Base-by-base conservation (phyloP, 305 asterid genomes). In the Fraxinus latifolia region DNA sequence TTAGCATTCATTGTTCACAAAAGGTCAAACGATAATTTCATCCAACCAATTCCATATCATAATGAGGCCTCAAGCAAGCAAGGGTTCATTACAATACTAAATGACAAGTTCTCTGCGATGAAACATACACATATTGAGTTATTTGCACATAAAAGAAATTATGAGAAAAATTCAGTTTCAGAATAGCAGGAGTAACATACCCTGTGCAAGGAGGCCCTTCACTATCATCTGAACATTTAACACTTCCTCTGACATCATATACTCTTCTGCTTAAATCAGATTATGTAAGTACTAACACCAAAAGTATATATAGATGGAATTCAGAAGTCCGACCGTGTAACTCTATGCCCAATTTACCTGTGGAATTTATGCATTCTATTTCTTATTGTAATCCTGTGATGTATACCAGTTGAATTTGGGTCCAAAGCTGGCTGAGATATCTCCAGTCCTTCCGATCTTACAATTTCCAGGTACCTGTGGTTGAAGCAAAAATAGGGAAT, bases 371-470 rank as follows among this genome's bases (percentile, higher is more conserved):
- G 90, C 80, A 85, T 88, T 89, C 96, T 91, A 32, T 88, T 94
- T 81, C 99, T 87, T 74, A 96, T 73, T 32, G 99, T 96, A 86
- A 96, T 96, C 86, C 97, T 90, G 87, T 93, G 99, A 84, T 96
- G 99, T 88, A 96, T 96, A 71, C 97, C 99, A 32, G 98, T 92
- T 33, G 99, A 96, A 87, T 96, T 92, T 70, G 99, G 99, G 90
- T 93, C 98, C 89, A 96, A 87, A 81, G 99, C 99, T 34, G 99
- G 99, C 92, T 96, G 98, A 79, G 99, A 96, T 87, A 96, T 94
- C 84, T 94, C 98, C 19, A 96, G 91, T 44, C 98, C 98, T 90
- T 85, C 92, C 31, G 97, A 88, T 89, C 89, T 93, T 34, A 96
- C 89, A 55, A 96, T 94, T 82, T 89, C 87, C 84, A 96, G 91